Evolutionary conservation across 768 basidiomycete species (phyloP).

Genomic region (Macrolepiota albuminosa): DNA sequence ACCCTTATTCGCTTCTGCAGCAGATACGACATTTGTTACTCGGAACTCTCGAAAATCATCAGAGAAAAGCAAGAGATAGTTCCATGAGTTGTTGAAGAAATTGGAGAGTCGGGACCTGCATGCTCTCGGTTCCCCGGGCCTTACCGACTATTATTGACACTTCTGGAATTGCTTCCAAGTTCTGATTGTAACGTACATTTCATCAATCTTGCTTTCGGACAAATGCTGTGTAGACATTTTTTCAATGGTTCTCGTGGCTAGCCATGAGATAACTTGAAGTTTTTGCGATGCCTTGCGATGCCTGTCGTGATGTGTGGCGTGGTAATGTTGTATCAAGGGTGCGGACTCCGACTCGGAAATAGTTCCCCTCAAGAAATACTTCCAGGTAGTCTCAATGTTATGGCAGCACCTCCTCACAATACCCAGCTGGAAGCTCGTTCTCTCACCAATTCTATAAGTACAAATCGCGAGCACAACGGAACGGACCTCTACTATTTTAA

Average conservation of each 20-base stretch:
- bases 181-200: background rate
- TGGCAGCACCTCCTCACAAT: background rate
- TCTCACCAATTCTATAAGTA: background rate
- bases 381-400: background rate
- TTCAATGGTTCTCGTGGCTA: background rate
- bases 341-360: background rate
- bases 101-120: background rate
- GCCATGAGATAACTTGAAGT: background rate
- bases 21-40: background rate
- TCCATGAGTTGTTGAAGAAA: background rate
- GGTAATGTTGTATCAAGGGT: background rate
- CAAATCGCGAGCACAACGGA: background rate
- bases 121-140: background rate
- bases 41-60: background rate
- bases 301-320: background rate
- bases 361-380: background rate
- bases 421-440: background rate
- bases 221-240: background rate
- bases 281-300: background rate
- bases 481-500: background rate
- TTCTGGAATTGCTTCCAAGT: background rate
- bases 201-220: background rate
- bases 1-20: background rate
- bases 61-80: background rate
- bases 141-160: background rate